phyloP scores from a whole-genome alignment of 192 early-diverging fungal species.

The Geosiphon pyriformis region DNA sequence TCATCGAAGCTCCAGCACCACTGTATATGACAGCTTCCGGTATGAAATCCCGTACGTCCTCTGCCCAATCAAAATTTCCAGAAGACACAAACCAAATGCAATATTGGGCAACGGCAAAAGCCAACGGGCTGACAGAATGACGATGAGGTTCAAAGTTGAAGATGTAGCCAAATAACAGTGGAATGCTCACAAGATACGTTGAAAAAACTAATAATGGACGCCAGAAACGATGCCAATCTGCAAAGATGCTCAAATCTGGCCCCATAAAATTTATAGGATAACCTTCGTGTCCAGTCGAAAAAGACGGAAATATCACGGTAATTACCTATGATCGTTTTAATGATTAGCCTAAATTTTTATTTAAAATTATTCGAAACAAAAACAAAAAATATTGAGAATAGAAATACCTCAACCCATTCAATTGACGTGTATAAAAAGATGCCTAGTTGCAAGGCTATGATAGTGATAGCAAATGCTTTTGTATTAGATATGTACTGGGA shows the following conservation, averaged over 20 bases:
- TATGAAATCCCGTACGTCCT: slow-evolving; percentile 21
- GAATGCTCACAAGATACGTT: neutral
- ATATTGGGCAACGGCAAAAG: slow-evolving; percentile 16
- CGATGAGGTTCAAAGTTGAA: slow-evolving; percentile 20
- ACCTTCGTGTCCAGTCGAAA: neutral
- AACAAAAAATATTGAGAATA: neutral
- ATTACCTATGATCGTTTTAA: neutral
- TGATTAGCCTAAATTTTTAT: neutral
- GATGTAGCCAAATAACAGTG: slow-evolving; percentile 10
- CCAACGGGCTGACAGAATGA: neutral
- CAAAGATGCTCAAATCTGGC: slow-evolving; percentile 6
- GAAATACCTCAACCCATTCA: slow-evolving; percentile 15
- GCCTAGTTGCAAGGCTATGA: neutral
- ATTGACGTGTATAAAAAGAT: slow-evolving; percentile 18
- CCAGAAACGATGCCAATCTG: slow-evolving; percentile 23
- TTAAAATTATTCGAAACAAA: neutral
- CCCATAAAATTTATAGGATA: neutral
- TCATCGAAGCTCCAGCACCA: slow-evolving; percentile 3
- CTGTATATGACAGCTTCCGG: slow-evolving; percentile 11
- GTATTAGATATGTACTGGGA: slow-evolving; percentile 12
- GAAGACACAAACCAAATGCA: neutral
- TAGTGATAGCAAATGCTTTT: neutral
- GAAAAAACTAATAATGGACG: slow-evolving; percentile 17
- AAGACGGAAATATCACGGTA: neutral
- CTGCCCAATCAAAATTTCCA: slow-evolving; percentile 17